These are phyloP conservation scores for Tylopilus sp. DNA, from an alignment of 768 basidiomycete species.

Conservation along the genomic window DNA sequence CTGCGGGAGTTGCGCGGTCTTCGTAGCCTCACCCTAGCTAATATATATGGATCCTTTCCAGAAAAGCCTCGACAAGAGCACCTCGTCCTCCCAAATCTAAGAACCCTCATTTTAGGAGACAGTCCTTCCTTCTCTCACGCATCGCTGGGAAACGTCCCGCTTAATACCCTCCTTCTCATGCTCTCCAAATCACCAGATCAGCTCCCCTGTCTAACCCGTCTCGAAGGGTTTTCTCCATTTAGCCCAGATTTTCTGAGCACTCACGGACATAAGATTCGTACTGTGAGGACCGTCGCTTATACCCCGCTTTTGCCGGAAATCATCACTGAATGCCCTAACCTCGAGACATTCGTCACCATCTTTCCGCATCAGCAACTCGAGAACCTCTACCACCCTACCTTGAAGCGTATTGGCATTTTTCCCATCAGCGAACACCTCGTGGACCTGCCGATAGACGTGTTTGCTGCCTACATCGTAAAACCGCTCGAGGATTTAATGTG, in stretches of 20 bases:
- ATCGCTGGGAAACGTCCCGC: slow-evolving; percentile 32
- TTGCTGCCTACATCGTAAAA: slow-evolving; percentile 37
- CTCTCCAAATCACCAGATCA: slow-evolving; percentile 33
- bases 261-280: slow-evolving; percentile 41
- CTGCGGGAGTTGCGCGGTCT: slow-evolving; percentile 34
- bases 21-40: slow-evolving; percentile 39
- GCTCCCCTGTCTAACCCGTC: slow-evolving; percentile 38
- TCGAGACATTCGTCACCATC: slow-evolving; percentile 39
- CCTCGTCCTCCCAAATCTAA: slow-evolving; percentile 35
- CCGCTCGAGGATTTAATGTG: slow-evolving; percentile 40
- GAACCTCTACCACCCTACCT: slow-evolving; percentile 35
- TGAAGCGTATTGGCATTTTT: slow-evolving; percentile 42
- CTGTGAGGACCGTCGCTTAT: slow-evolving; percentile 37
- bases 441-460: slow-evolving; percentile 36
- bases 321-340: slow-evolving; percentile 39
- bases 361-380: slow-evolving; percentile 34
- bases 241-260: slow-evolving; percentile 38
- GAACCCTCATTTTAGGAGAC: slow-evolving; percentile 41
- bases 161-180: slow-evolving; percentile 40
- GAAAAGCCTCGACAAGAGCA: slow-evolving; percentile 19
- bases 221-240: slow-evolving; percentile 43
- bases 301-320: slow-evolving; percentile 34
- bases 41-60: slow-evolving; percentile 35
- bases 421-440: slow-evolving; percentile 39
- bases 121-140: slow-evolving; percentile 31